phyloP scores from a whole-genome alignment of 495 filamentous ascomycete genomes.

The Hyaloscypha finlandica region DNA sequence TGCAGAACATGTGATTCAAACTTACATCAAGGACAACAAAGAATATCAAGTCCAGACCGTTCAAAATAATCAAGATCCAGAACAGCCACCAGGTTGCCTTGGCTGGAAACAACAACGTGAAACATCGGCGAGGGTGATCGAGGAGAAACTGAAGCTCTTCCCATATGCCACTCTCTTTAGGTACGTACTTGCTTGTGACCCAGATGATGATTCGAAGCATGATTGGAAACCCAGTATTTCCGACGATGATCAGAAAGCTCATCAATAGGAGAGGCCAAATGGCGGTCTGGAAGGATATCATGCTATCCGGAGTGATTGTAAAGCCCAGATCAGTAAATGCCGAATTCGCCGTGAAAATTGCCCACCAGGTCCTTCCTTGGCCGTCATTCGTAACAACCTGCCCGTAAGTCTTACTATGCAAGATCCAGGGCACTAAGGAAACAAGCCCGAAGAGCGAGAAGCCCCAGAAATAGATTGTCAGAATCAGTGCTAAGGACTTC shows the following conservation, averaged over 20 bases:
- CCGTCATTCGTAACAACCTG: conserved; percentile 60
- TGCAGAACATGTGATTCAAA: conserved; percentile 14
- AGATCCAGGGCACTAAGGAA: conserved; percentile 77
- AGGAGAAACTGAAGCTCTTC: conserved; percentile 88
- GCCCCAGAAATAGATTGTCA: conserved; percentile 74
- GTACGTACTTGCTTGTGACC: conserved; percentile 60
- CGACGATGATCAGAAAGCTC: conserved; percentile 82
- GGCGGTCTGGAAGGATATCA: conserved; percentile 81
- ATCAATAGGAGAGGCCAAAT: conserved; percentile 73
- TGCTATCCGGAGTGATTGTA: conserved; percentile 88
- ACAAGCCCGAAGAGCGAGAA: conserved; percentile 76
- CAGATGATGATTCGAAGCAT: conserved; percentile 92
- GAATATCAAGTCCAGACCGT: conserved; percentile 80
- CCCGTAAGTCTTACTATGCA: conserved; percentile 57
- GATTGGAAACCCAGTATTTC: conserved; percentile 92
- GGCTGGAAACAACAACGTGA: conserved; percentile 87
- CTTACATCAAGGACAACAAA: conserved; percentile 88
- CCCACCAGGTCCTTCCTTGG: conserved; percentile 81
- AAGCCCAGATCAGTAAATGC: conserved; percentile 89
- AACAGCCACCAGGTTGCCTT: conserved; percentile 97
- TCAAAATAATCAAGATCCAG: conserved; percentile 77
- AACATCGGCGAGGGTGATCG: conserved; percentile 93
- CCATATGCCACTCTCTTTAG: conserved; percentile 66
- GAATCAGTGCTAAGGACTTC: conserved; percentile 77
- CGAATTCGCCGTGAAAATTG: conserved; percentile 80